A percentile compares a stretch with the other conserved stretches of the same genome.
phyloP scores from a whole-genome alignment of 139 green algal species.

The Yamagishiella unicocca region DNA sequence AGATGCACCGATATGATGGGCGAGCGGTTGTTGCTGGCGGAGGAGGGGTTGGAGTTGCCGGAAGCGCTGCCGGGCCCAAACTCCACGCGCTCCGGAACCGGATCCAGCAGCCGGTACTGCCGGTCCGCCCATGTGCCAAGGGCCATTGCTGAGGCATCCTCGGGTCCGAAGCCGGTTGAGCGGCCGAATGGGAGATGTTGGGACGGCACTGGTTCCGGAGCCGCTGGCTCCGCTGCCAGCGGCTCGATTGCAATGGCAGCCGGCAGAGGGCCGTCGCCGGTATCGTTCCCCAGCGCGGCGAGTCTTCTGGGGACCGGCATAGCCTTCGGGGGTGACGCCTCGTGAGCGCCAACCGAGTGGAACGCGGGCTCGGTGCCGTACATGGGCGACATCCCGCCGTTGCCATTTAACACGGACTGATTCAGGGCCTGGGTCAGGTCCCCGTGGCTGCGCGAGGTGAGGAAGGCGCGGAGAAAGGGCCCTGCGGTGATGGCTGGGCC shows the following conservation, averaged over 20 bases:
- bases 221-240: not conserved
- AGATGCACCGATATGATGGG: not conserved
- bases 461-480: not conserved
- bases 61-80: not conserved
- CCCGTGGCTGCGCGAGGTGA: not conserved
- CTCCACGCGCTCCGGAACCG: constrained; percentile 25
- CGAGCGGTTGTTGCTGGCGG: not conserved
- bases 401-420: not conserved
- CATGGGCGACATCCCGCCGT: not conserved
- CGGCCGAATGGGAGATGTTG: not conserved
- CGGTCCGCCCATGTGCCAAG: constrained; percentile 61
- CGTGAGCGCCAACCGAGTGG: not conserved
- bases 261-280: not conserved
- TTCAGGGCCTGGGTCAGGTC: not conserved
- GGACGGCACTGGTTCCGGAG: not conserved
- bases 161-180: not conserved
- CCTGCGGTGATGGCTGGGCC: too few relatives aligned
- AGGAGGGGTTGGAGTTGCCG: not conserved
- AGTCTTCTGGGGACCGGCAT: constrained; percentile 1
- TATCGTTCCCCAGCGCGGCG: not conserved
- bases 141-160: not conserved
- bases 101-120: constrained; percentile 52
- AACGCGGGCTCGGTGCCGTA: constrained; percentile 15
- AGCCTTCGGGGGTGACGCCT: not conserved
- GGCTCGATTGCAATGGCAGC: not conserved